These are phyloP conservation scores for Pseudozyma hubeiensis DNA, from an alignment of 1,284 basidiomycete genomes.

Conservation along the genomic window DNA sequence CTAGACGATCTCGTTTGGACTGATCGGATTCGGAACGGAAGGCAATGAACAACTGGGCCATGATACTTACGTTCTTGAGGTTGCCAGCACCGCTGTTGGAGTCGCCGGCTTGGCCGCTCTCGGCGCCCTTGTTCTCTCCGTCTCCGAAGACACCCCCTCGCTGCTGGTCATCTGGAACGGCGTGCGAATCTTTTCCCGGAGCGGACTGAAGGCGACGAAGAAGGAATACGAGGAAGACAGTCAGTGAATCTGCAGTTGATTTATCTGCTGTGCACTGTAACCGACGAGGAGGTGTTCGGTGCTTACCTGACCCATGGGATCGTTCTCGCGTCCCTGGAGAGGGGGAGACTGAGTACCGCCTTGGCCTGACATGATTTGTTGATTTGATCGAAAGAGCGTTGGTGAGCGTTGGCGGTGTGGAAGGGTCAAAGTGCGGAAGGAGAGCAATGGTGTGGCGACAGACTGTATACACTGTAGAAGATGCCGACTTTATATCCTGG, in stretches of 20 bases:
- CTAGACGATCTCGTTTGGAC: too few relatives aligned
- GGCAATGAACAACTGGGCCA: too few relatives aligned
- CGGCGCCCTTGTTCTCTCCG: conserved; percentile 34
- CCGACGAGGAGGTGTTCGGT: not conserved
- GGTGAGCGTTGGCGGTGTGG: not conserved
- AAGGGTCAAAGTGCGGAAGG: too few relatives aligned
- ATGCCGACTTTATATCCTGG: not conserved
- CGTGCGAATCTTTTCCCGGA: conserved; percentile 37
- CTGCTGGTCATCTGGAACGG: conserved; percentile 51
- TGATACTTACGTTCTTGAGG: conserved; percentile 20
- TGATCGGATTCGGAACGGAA: too few relatives aligned
- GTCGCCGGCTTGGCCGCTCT: conserved; percentile 36
- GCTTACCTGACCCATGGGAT: conserved; percentile 54
- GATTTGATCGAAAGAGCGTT: not conserved
- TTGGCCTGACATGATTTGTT: conserved; percentile 31
- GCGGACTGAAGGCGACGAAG: conserved; percentile 27
- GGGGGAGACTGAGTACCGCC: conserved; percentile 53
- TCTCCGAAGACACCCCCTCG: conserved; percentile 40
- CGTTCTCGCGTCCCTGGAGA: conserved; percentile 48
- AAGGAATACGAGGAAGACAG: not conserved
- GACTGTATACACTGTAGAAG: not conserved
- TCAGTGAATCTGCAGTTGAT: not conserved
- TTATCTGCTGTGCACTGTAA: not conserved
- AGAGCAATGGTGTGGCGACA: too few relatives aligned
- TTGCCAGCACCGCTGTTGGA: conserved; percentile 17